These are phyloP conservation scores for Fusarium tuaranense DNA, from an alignment of 2,329 filamentous ascomycete species.

Conservation along the genomic window DNA sequence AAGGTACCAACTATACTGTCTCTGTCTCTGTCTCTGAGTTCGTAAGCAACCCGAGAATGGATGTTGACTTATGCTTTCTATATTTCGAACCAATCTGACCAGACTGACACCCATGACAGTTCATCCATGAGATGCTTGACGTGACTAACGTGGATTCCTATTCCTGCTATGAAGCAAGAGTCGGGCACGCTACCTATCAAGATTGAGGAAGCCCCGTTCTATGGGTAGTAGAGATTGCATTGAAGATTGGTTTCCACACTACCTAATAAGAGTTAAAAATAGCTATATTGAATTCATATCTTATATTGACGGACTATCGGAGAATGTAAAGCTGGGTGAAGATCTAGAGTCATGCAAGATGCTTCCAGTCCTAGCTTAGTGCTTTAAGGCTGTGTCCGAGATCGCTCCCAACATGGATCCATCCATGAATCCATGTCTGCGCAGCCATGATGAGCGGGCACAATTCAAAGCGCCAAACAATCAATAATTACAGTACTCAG, in stretches of 20 bases:
- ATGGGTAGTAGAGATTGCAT: background rate
- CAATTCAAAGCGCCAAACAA: background rate
- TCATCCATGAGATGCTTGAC: background rate
- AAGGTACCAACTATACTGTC: background rate
- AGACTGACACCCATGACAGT: background rate
- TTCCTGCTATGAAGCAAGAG: background rate
- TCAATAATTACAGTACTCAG: background rate
- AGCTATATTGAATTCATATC: background rate
- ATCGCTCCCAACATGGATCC: background rate
- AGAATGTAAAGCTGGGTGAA: background rate
- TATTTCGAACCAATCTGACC: background rate
- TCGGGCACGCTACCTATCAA: background rate
- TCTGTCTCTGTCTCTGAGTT: background rate
- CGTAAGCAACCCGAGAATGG: background rate
- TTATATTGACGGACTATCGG: background rate
- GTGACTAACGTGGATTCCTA: background rate
- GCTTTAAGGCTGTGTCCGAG: background rate
- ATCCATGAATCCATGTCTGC: background rate
- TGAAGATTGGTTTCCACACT: background rate
- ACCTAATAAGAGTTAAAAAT: too few relatives aligned
- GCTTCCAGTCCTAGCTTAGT: background rate
- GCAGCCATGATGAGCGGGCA: background rate
- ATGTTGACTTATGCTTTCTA: background rate
- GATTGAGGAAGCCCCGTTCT: background rate
- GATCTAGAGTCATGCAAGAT: background rate